These are phyloP conservation scores for Coniochaeta hoffmannii DNA, from an alignment of 2,329 filamentous ascomycete species.

Conservation along the genomic window DNA sequence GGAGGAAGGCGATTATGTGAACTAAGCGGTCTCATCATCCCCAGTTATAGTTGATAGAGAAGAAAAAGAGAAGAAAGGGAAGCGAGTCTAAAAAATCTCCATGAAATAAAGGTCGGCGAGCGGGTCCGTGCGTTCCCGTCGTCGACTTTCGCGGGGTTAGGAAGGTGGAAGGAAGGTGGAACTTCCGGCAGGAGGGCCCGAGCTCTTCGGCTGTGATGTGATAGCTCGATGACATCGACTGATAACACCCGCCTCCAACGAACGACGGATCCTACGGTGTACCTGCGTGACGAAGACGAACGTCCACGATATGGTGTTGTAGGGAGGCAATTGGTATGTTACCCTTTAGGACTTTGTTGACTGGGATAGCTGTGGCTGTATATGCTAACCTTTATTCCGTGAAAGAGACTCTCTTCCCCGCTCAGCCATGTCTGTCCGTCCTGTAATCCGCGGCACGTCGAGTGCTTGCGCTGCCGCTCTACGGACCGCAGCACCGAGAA, in stretches of 20 bases:
- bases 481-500: constrained; percentile 26
- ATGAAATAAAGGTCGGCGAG: background rate
- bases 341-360: background rate
- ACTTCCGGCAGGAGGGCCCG: background rate
- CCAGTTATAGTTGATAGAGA: constrained; percentile 67
- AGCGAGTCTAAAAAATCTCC: too few species aligned
- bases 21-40: constrained; percentile 65
- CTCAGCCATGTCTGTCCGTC: constrained; percentile 35
- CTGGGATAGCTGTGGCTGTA: background rate
- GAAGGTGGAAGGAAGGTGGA: background rate
- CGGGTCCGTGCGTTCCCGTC: background rate
- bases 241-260: background rate
- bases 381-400: background rate
- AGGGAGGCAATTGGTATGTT: background rate
- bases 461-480: constrained; percentile 33
- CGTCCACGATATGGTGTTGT: background rate
- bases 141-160: background rate
- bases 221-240: constrained; percentile 1
- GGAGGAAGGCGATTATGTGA: constrained; percentile 45
- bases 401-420: background rate
- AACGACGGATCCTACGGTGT: background rate
- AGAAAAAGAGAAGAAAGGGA: constrained; percentile 11
- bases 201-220: background rate
- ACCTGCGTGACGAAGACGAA: background rate
- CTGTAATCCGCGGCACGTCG: constrained; percentile 36